Conservation (phyloP, 805 yeast species). For the Zygosaccharomyces rouxii region DNA sequence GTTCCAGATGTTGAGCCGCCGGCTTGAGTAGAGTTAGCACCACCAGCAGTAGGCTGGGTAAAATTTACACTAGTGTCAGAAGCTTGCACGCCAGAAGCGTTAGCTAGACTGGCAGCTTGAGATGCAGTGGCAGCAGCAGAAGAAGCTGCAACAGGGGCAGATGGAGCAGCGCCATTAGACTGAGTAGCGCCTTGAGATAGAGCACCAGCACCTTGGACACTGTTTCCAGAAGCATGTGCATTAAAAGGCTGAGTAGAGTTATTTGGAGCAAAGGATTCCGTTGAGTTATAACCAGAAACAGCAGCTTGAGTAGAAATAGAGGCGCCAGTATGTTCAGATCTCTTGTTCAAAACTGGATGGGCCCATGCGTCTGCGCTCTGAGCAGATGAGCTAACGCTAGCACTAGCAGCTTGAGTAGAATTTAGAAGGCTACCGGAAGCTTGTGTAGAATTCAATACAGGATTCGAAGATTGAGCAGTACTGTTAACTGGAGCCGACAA, state of each 20-base stretch:
- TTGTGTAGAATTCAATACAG: neutral
- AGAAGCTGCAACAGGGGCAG: neutral
- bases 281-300: neutral
- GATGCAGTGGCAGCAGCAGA: neutral
- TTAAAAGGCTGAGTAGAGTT: neutral
- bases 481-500: neutral
- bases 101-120: neutral
- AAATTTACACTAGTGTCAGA: neutral
- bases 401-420: neutral
- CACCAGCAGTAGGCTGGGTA: neutral
- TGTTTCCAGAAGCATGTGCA: neutral
- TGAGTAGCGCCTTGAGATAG: too few species aligned
- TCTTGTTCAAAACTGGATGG: too few species aligned
- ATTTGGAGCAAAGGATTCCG: neutral
- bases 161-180: too few species aligned
- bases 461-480: neutral
- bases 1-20: too few species aligned
- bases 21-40: neutral
- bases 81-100: neutral
- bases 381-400: neutral
- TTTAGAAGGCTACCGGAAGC: neutral
- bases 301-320: neutral
- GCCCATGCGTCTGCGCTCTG: too few species aligned
- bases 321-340: too few species aligned
- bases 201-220: neutral